Evolutionary conservation across 345 rosid genomes (phyloP), one percentile per base, ranked within the genome.

Genomic region (Dovyalis caffra): DNA sequence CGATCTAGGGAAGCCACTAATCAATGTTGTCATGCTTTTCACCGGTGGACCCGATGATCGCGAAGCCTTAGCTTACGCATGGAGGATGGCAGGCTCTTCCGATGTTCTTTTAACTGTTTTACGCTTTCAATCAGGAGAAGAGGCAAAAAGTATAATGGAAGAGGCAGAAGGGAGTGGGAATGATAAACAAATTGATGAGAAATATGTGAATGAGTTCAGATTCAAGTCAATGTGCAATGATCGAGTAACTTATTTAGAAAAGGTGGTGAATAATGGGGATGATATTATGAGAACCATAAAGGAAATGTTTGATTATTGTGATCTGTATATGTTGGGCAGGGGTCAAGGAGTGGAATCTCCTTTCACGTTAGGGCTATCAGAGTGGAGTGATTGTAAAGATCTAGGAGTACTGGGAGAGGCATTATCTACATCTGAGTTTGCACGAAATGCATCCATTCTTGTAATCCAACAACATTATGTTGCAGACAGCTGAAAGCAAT

Each of bases 241-340:
- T 18, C 70, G 80, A 20, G 69, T 86, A 49, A 75, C 40, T 21
- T 86, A 75, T 45, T 2, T 62, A 0, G 89, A 86, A 64, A 69
- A 68, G n/a, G 18, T 47, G 8, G 79, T 80, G 15, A 80, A 56
- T 8, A 32, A 53, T 0, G 80, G 74, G 7, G 66, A 77, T 1
- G 74, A 84, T 45, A 26, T 75, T 4, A 31, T 84, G 21, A 53
- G 78, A 1, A 43, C 72, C 1, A 53, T 84, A 37, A 67, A 9
- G 21, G 45, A 56, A 5, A 43, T 21, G 40, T 72, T 73, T 64
- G 35, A 28, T 26, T 71, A 65, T 3, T 80, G 23, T 28, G 89
- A 86, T 40, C 70, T 86, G 58, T 84, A 79, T n/a, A 37, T 86
- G 23, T 81, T 84, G 1, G 89, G 89, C 25, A 76, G 73, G 58